Evolutionary conservation across 139 green algal species (phyloP), one percentile per base, ranked within the genome.

Genomic region (Tetraselmis chui): DNA sequence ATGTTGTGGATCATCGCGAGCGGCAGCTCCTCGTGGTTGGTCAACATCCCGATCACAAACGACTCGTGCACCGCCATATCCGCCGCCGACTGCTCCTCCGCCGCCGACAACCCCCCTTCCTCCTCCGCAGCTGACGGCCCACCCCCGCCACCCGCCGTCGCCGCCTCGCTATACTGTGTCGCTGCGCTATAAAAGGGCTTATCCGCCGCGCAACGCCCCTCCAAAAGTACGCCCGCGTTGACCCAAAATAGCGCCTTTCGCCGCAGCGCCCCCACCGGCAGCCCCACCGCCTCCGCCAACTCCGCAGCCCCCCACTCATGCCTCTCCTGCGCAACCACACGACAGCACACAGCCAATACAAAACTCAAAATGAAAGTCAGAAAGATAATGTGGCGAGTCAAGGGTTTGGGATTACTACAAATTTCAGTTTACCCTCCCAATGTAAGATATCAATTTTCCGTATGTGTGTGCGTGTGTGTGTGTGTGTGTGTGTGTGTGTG

Each of bases 1-100:
- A 98, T 96, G 89, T 97, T 94, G 85, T 98, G 95, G 75, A 98
- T 94, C 1, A 94, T 87, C 29, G 97, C 94, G 75, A 97, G 78
- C 0, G 94, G 88, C 82, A 98, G 83, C 2, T 86, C 86, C 25
- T 45, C 83, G 29, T 93, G 96, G 84, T 97, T 98, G 25, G 92
- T 95, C 11, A 98, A 90, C 91, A 98, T 97, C 31, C 93, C 93
- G 59, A 96, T 88, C 45, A 98, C 89, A 83, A 94, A 98, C 30
- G 90, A 89, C 83, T 97, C 92, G 79, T 91, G 94, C 0, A 90
- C 79, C 2, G 81, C 85, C 90, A 96, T 93, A 26, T 91, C 85
- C 28, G 76, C 45, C 76, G 86, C 82, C 31, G 80, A 27, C 27
- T 27, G 24, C 74, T 77, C 74, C 78, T 83, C 59, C 23, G 29